Evolutionary conservation across 371 early-diverging fungal species (phyloP).

Genomic region (Massospora cicadina): DNA sequence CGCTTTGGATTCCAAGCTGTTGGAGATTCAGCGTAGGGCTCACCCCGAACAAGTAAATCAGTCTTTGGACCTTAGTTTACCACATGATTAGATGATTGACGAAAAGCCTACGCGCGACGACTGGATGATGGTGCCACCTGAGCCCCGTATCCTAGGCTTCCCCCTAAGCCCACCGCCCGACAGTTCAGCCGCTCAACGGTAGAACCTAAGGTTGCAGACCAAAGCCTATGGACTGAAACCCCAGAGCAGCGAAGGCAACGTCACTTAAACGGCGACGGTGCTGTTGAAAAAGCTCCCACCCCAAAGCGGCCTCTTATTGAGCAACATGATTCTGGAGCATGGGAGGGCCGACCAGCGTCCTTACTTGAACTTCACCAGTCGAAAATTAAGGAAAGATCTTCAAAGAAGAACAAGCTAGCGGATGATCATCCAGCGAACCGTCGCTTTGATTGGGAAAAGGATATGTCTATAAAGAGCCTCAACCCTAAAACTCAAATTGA

Average conservation of each 20-base stretch:
- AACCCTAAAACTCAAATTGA: constrained; percentile 27
- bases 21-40: constrained; percentile 15
- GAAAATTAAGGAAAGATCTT: constrained; percentile 17
- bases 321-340: constrained; percentile 13
- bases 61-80: constrained; percentile 12
- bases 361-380: constrained; percentile 30
- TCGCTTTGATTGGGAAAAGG: constrained; percentile 20
- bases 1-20: constrained; percentile 17
- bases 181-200: constrained; percentile 14
- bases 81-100: constrained; percentile 15
- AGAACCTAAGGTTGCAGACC: constrained; percentile 16
- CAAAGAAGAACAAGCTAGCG: constrained; percentile 14
- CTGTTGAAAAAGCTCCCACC: neutral
- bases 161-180: constrained; percentile 19
- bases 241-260: constrained; percentile 30
- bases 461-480: constrained; percentile 20
- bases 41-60: constrained; percentile 17
- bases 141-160: constrained; percentile 23
- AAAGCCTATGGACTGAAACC: constrained; percentile 37
- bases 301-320: constrained; percentile 16
- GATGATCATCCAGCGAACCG: constrained; percentile 20
- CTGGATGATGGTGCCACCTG: constrained; percentile 53
- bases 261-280: constrained; percentile 10
- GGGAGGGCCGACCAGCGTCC: constrained; percentile 21
- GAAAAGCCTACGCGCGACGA: constrained; percentile 26